Percentiles rank a stretch among this genome's conserved stretches.
Evolutionary conservation across 805 yeast genomes (phyloP).

Genomic region (Kluyveromyces nonfermentans): DNA sequence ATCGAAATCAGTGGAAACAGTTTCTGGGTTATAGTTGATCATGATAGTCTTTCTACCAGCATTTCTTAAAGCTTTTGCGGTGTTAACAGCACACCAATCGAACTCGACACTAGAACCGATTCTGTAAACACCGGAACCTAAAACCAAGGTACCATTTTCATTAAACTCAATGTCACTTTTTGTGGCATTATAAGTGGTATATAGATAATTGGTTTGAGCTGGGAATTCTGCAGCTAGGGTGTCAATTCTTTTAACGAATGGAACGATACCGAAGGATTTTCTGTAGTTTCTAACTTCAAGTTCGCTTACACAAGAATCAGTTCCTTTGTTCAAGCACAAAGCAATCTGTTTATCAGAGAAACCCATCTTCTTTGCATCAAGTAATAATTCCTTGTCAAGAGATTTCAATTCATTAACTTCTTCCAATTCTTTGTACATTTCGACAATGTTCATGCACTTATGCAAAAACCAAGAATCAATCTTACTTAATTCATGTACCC

Average conservation of each 20-base stretch:
- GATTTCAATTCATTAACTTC: constrained; percentile 46
- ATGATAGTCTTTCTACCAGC: constrained; percentile 84
- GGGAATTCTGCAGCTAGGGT: constrained; percentile 99
- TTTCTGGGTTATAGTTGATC: constrained; percentile 97
- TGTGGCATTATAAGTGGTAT: constrained; percentile 92
- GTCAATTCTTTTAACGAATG: constrained; percentile 94
- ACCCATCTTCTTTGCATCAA: constrained; percentile 84
- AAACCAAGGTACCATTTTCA: constrained; percentile 86
- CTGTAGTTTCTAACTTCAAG: constrained; percentile 75
- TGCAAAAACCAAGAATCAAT: constrained; percentile 94
- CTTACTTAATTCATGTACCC: constrained; percentile 82
- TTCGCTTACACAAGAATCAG: constrained; percentile 40
- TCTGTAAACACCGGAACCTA: constrained; percentile 98
- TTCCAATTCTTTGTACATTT: constrained; percentile 76
- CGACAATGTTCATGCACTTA: constrained; percentile 88
- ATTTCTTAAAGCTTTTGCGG: constrained; percentile 88
- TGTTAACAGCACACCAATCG: constrained; percentile 98
- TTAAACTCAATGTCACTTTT: constrained; percentile 74
- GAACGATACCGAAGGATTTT: constrained; percentile 69
- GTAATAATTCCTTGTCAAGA: constrained; percentile 59
- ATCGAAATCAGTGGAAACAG: constrained; percentile 96
- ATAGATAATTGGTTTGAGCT: constrained; percentile 89
- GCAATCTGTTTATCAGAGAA: constrained; percentile 94
- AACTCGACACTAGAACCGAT: constrained; percentile 98
- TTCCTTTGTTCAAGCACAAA: constrained; percentile 47